A percentile compares a stretch with the other conserved stretches of the same genome.
Conservation (phyloP, 306 rosid species). For the Hylodesmum podocarpum region DNA sequence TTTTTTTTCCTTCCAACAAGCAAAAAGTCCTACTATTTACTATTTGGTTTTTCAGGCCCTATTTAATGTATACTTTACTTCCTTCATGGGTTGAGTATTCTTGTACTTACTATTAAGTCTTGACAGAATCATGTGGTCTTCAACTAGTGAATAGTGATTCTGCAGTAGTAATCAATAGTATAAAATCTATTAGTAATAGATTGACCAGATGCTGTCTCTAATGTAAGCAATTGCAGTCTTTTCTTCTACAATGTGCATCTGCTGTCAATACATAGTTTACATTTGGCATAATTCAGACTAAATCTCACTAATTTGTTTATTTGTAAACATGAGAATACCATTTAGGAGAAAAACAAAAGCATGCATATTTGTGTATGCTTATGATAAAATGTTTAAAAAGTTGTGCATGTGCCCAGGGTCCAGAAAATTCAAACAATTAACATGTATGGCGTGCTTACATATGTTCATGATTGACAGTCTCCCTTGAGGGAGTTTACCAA, state of each 20-base stretch:
- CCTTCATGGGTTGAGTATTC: background rate
- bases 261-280: background rate
- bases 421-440: slow-evolving; percentile 18
- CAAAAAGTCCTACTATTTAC: slow-evolving; percentile 12
- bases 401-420: background rate
- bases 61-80: background rate
- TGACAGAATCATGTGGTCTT: background rate
- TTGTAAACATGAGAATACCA: background rate
- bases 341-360: slow-evolving; percentile 16
- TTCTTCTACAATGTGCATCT: slow-evolving; percentile 4
- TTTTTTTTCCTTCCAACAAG: background rate
- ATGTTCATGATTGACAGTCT: slow-evolving; percentile 1
- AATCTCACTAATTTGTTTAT: background rate
- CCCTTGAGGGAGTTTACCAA: background rate
- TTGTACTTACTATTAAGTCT: background rate
- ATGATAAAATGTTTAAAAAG: slow-evolving; percentile 14
- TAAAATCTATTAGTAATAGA: slow-evolving; percentile 1
- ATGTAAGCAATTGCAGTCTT: background rate
- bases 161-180: background rate
- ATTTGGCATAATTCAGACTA: background rate
- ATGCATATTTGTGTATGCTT: background rate
- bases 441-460: slow-evolving; percentile 6
- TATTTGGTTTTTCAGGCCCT: slow-evolving; percentile 6
- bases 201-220: slow-evolving; percentile 1
- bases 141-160: slow-evolving; percentile 8